Evolutionary conservation across 139 green algal genomes (phyloP), one percentile per base, ranked within the genome.

Genomic region (Chara braunii): DNA sequence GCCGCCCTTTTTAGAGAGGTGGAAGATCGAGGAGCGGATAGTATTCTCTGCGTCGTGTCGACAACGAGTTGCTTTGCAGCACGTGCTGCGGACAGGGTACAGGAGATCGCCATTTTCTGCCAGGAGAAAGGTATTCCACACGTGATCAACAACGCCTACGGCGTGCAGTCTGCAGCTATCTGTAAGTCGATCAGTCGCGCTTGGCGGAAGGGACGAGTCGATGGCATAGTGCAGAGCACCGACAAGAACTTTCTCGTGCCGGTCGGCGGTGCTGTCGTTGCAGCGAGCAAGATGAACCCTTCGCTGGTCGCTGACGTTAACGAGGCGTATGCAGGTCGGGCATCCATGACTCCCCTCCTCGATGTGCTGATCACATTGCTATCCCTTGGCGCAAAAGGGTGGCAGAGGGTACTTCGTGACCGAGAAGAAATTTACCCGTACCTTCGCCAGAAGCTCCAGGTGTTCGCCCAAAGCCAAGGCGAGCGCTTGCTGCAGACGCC

Each of bases 221-320:
- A 98, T 68, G 85, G 82, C 0, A 79, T 97, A 3, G 82, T 98
- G 0, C 88, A 94, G 68, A 84, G 64, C 58, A 81, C 74, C 11
- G 87, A 95, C 72, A 96, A 97, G 75, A 98, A 98, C 75, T 98
- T 98, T 78, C 89, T 97, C 82, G 92, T 98, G 42, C 90, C 90
- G 2, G 90, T 71, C 32, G 57, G 65, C 18, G 56, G 57, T 64
- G 79, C 88, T 3, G 31, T 95, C 0, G 59, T 95, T 2, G 60
- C 48, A n/a, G 75, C 62, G n/a, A 37, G 43, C 1, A 11, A 5
- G 22, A 31, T 28, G 1, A 36, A 64, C 24, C 2, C 43, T 67
- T 1, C 50, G 22, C 68, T 91, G 58, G 83, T 95, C 35, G 58
- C 78, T 0, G 72, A 70, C 2, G 80, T 95, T n/a, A 90, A 87